Percentiles rank a stretch among this genome's conserved stretches.
These are phyloP conservation scores for Musa balbisiana DNA, from an alignment of 202 grass and related monocot species.

Conservation along the genomic window DNA sequence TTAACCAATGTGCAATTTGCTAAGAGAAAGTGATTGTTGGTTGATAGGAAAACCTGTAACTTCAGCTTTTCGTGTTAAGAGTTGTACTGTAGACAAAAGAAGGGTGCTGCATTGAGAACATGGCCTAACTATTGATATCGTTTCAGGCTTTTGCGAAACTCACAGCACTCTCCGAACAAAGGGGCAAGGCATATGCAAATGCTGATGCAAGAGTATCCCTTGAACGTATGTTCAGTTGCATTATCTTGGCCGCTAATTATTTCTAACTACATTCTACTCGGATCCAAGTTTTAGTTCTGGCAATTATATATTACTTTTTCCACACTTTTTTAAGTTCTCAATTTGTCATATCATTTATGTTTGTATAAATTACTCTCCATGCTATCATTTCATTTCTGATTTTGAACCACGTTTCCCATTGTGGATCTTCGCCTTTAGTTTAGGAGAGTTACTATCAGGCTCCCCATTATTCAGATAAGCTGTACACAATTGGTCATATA, in stretches of 20 bases:
- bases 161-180: constrained; percentile 67
- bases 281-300: background rate
- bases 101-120: background rate
- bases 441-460: no score
- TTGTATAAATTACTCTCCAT: background rate
- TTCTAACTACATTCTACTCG: background rate
- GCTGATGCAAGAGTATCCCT: constrained; percentile 85
- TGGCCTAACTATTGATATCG: background rate
- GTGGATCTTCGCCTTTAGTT: no score
- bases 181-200: constrained; percentile 79
- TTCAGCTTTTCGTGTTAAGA: no score
- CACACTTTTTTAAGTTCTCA: background rate
- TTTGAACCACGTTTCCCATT: no score
- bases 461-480: background rate
- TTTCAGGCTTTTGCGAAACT: constrained; percentile 83
- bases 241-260: background rate
- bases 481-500: background rate
- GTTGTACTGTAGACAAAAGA: background rate
- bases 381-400: background rate
- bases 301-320: background rate
- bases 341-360: background rate
- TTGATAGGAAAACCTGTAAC: no score
- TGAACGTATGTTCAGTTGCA: constrained; percentile 44
- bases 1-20: no score
- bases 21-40: no score